A percentile compares a stretch with the other conserved stretches of the same genome.
Conservation (phyloP, 1,284 basidiomycete genomes). For the Rhodotorula sp. region DNA sequence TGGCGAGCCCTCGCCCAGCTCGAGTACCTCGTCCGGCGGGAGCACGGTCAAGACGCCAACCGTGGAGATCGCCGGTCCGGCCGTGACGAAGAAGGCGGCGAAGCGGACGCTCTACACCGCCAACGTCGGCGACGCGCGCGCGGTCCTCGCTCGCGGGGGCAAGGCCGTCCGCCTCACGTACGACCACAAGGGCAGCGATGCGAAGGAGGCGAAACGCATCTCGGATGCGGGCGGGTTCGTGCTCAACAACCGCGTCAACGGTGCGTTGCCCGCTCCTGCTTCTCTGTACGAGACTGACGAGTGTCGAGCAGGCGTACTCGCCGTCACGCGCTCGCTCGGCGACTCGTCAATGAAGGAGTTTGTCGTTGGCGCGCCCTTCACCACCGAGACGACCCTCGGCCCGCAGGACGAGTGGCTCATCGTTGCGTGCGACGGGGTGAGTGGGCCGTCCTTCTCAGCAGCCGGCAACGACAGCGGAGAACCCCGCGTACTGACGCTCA, state of each 20-base stretch:
- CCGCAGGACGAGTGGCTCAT: slow-evolving; percentile 92
- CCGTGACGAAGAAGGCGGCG: slow-evolving; percentile 31
- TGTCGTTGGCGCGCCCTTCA: slow-evolving; percentile 96
- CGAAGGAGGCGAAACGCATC: slow-evolving; percentile 95
- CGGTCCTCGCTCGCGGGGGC: slow-evolving; percentile 76
- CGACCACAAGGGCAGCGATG: slow-evolving; percentile 97
- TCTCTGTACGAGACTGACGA: neutral
- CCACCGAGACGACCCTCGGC: slow-evolving; percentile 84
- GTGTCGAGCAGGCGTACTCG: slow-evolving; percentile 56
- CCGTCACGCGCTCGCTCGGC: slow-evolving; percentile 92
- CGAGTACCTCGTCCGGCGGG: neutral
- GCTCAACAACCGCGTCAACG: slow-evolving; percentile 86
- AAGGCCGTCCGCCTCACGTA: slow-evolving; percentile 93
- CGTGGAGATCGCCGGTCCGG: slow-evolving; percentile 31
- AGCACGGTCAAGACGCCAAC: slow-evolving; percentile 13
- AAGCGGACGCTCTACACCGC: slow-evolving; percentile 86
- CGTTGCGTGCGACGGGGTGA: slow-evolving; percentile 79
- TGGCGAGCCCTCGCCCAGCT: neutral
- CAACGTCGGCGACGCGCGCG: slow-evolving; percentile 92
- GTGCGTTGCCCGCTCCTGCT: neutral
- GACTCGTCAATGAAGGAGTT: slow-evolving; percentile 99
- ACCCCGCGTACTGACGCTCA: neutral
- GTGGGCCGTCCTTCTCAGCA: neutral
- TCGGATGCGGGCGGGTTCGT: slow-evolving; percentile 98
- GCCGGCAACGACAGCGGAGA: too few species aligned